phyloP scores from a whole-genome alignment of 1,284 basidiomycete species.

The Heterobasidion parviporum region DNA sequence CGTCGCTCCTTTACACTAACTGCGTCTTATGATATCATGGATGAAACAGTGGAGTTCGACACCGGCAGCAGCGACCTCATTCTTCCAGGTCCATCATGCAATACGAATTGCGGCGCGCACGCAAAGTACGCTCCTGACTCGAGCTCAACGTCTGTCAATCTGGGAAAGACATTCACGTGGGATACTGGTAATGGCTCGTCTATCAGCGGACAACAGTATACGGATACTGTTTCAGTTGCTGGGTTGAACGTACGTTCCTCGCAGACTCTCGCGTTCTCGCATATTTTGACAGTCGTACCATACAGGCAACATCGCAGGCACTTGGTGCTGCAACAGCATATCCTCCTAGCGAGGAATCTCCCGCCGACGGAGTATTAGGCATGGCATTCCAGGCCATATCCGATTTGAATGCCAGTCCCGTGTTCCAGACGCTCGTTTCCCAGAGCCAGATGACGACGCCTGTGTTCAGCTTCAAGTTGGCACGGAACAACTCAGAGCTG shows the following conservation, averaged over 20 bases:
- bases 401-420: slow-evolving; percentile 18
- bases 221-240: slow-evolving; percentile 34
- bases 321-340: slow-evolving; percentile 21
- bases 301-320: slow-evolving; percentile 18
- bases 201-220: slow-evolving; percentile 42
- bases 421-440: slow-evolving; percentile 22
- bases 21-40: background rate
- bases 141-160: slow-evolving; percentile 27
- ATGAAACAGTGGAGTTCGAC: slow-evolving; percentile 24
- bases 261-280: slow-evolving; percentile 15
- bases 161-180: slow-evolving; percentile 31
- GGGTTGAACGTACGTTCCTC: slow-evolving; percentile 20
- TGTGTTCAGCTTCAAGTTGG: slow-evolving; percentile 37
- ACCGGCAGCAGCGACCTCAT: slow-evolving; percentile 21
- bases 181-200: slow-evolving; percentile 48
- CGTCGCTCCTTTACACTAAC: background rate
- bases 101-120: slow-evolving; percentile 21
- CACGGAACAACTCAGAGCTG: slow-evolving; percentile 22
- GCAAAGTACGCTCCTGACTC: slow-evolving; percentile 22
- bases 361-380: slow-evolving; percentile 20
- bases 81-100: slow-evolving; percentile 19
- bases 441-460: slow-evolving; percentile 22
- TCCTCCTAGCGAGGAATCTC: slow-evolving; percentile 14
- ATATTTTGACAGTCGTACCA: background rate
- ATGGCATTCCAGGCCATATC: slow-evolving; percentile 24